phyloP scores from a whole-genome alignment of 2,329 filamentous ascomycete genomes.

The Cordyceps militaris region DNA sequence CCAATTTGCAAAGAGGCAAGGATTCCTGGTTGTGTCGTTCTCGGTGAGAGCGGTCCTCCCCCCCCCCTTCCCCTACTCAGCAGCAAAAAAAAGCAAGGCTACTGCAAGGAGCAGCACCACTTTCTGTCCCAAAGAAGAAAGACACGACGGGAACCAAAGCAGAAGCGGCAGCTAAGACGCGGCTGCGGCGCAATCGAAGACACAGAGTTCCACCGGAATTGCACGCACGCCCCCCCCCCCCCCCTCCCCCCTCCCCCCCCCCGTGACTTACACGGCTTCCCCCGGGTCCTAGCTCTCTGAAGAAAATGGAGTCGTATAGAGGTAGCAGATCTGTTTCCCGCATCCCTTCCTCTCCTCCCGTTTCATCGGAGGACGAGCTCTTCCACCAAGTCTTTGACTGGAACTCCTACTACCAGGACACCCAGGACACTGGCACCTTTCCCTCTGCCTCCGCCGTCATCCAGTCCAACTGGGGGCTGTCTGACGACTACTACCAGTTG shows the following conservation, averaged over 20 bases:
- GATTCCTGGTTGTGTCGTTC: conserved; percentile 6
- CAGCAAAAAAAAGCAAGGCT: neutral
- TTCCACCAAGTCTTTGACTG: conserved; percentile 33
- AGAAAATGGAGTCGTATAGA: conserved; percentile 18
- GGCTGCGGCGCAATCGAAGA: conserved; percentile 4
- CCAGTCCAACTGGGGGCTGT: conserved; percentile 23
- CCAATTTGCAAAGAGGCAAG: conserved; percentile 2
- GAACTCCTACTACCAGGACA: conserved; percentile 24
- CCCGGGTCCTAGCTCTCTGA: conserved; percentile 18
- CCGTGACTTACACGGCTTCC: conserved; percentile 30
- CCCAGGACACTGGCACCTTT: conserved; percentile 1
- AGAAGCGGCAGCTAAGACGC: conserved; percentile 14
- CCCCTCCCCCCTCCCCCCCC: neutral
- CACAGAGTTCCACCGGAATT: conserved; percentile 28
- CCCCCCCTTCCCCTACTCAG: neutral
- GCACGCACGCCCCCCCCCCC: conserved; percentile 20
- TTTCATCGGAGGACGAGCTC: conserved; percentile 28
- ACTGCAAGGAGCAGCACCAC: conserved; percentile 6
- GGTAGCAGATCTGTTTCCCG: conserved; percentile 17
- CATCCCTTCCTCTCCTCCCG: conserved; percentile 21
- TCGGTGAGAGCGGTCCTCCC: conserved; percentile 1
- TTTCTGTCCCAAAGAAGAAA: conserved; percentile 9
- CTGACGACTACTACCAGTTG: conserved; percentile 19
- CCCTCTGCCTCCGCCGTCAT: conserved; percentile 1
- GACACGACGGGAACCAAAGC: conserved; percentile 15